Percentiles rank a stretch among this genome's conserved stretches.
Evolutionary conservation across 345 rosid genomes (phyloP).

Genomic region (Hevea brasiliensis): DNA sequence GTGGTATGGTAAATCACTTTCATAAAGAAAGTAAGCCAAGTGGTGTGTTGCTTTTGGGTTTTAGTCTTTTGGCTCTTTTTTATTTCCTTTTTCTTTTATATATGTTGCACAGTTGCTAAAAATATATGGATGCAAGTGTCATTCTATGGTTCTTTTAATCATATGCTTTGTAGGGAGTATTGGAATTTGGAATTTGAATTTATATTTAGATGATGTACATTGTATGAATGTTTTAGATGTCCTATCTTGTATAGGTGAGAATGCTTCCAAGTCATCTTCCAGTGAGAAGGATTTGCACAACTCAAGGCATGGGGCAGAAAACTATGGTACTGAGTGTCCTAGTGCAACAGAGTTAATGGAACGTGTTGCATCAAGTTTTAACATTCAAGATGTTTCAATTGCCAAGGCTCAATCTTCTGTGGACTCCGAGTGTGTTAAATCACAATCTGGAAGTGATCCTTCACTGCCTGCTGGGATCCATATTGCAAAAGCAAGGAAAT

Average conservation of each 20-base stretch:
- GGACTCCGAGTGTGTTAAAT: slow-evolving; percentile 28
- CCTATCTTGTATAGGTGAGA: slow-evolving; percentile 39
- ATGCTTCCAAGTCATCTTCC: slow-evolving; percentile 38
- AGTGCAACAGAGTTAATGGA: slow-evolving; percentile 28
- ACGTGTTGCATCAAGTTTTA: slow-evolving; percentile 33
- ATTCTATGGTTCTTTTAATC: not conserved
- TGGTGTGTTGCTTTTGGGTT: no score
- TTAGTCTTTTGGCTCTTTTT: not conserved
- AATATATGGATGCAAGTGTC: not conserved
- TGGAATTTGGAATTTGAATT: slow-evolving; percentile 3
- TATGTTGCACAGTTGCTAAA: not conserved
- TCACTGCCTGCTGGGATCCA: slow-evolving; percentile 23
- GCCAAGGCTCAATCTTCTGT: slow-evolving; percentile 27
- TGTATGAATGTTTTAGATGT: slow-evolving; percentile 12
- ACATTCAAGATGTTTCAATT: slow-evolving; percentile 23
- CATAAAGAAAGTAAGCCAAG: no score
- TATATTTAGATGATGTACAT: slow-evolving; percentile 6
- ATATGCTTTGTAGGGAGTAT: not conserved
- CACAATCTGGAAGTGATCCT: slow-evolving; percentile 21
- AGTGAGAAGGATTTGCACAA: slow-evolving; percentile 45
- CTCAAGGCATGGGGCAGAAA: slow-evolving; percentile 48
- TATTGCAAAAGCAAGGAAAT: slow-evolving; percentile 33
- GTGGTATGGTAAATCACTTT: no score
- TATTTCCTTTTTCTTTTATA: not conserved
- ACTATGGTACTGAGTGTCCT: slow-evolving; percentile 42